Conservation (phyloP, 176 grass and related monocot species). For the Carex pumila region DNA sequence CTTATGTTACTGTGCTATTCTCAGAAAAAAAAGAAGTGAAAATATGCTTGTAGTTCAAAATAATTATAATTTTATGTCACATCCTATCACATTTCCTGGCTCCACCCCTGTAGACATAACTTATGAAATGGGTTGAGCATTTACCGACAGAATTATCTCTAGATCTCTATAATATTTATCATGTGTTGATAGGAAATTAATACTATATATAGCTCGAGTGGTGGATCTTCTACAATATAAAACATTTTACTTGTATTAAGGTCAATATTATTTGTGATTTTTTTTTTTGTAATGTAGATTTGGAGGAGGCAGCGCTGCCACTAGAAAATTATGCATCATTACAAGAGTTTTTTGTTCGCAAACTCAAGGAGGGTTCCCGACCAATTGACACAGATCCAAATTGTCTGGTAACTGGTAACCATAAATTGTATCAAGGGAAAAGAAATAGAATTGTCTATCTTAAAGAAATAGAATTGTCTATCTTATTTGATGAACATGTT, state of each 20-base stretch:
- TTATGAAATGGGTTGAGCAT: background rate
- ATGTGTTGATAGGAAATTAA: background rate
- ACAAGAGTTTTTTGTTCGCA: slow-evolving; percentile 62
- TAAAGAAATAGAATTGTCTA: background rate
- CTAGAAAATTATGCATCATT: slow-evolving; percentile 80
- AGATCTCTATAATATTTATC: background rate
- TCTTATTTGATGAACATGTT: background rate
- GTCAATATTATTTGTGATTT: background rate
- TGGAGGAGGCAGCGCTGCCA: slow-evolving; percentile 61
- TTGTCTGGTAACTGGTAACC: slow-evolving; percentile 84
- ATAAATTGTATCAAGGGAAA: slow-evolving; percentile 13
- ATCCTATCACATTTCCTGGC: too few relatives aligned
- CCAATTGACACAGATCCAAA: slow-evolving; percentile 60
- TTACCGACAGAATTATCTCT: background rate
- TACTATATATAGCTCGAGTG: background rate
- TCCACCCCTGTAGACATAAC: background rate
- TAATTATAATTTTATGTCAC: too few relatives aligned
- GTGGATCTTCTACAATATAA: background rate
- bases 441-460: background rate
- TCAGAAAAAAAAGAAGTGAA: too few relatives aligned
- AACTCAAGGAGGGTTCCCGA: slow-evolving; percentile 70
- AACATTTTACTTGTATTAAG: background rate
- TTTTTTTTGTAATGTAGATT: slow-evolving; percentile 46
- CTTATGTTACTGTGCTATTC: too few relatives aligned
- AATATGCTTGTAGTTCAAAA: too few relatives aligned